phyloP scores from a whole-genome alignment of 495 filamentous ascomycete species.

The Penicillium steckii region DNA sequence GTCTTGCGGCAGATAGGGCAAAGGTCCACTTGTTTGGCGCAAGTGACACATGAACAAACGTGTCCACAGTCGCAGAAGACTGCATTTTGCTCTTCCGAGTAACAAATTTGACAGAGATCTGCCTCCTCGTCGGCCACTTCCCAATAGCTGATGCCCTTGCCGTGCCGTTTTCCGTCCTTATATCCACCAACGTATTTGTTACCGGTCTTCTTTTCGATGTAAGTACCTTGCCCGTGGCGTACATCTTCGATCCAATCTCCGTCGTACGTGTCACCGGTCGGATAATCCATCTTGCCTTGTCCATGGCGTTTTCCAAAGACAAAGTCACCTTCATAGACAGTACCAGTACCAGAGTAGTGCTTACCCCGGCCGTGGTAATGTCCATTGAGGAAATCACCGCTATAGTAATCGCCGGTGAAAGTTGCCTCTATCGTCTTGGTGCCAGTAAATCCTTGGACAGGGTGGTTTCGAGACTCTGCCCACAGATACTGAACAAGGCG shows the following conservation, averaged over 20 bases:
- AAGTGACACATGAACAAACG: constrained; percentile 61
- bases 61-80: constrained; percentile 68
- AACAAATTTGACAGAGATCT: constrained; percentile 64
- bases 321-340: constrained; percentile 56
- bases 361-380: constrained; percentile 52
- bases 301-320: constrained; percentile 52
- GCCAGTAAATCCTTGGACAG: constrained; percentile 44
- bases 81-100: constrained; percentile 59
- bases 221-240: constrained; percentile 58
- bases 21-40: constrained; percentile 59
- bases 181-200: constrained; percentile 66
- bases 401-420: constrained; percentile 49
- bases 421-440: constrained; percentile 44
- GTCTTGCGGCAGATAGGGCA: constrained; percentile 65
- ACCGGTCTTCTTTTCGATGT: constrained; percentile 56
- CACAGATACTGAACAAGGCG: constrained; percentile 47
- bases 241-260: constrained; percentile 57
- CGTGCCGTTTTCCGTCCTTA: constrained; percentile 60
- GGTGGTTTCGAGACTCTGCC: constrained; percentile 43
- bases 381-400: constrained; percentile 48
- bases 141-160: constrained; percentile 63
- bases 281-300: constrained; percentile 56
- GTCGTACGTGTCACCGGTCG: constrained; percentile 61
- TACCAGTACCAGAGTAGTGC: constrained; percentile 52
- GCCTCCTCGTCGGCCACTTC: constrained; percentile 62